Evolutionary conservation across 1,284 basidiomycete species (phyloP).

Genomic region (Takashimella tepidaria): DNA sequence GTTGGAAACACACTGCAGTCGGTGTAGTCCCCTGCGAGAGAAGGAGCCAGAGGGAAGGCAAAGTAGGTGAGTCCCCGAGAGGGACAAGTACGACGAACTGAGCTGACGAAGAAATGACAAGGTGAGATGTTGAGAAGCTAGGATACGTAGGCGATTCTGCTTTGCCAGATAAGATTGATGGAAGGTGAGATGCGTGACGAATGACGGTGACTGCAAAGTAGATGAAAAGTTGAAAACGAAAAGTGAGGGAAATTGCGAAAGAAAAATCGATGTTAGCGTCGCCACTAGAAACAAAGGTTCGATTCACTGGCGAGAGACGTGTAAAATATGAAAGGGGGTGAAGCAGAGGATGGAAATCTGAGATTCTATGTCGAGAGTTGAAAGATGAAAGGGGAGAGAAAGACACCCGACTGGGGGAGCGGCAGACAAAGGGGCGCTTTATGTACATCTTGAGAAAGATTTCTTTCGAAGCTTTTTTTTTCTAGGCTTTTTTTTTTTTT

Average conservation of each 20-base stretch:
- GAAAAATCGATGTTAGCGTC: background rate
- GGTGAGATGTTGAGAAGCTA: constrained; percentile 10
- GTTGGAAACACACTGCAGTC: constrained; percentile 47
- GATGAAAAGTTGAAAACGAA: background rate
- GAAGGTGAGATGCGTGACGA: constrained; percentile 33
- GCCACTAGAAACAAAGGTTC: background rate
- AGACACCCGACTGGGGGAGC: too few species aligned
- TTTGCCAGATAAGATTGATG: constrained; percentile 19
- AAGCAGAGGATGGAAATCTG: too few species aligned
- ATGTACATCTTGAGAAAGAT: too few species aligned
- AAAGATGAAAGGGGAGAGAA: too few species aligned
- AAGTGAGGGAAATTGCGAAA: background rate
- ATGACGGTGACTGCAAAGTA: constrained; percentile 31
- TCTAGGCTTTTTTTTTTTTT: too few species aligned
- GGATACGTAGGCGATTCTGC: constrained; percentile 4
- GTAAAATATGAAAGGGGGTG: background rate
- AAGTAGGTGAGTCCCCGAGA: constrained; percentile 39
- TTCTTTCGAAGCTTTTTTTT: too few species aligned
- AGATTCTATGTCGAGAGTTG: too few species aligned
- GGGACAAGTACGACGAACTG: constrained; percentile 44
- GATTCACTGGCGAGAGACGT: background rate
- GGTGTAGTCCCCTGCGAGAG: constrained; percentile 42
- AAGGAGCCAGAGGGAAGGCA: constrained; percentile 44
- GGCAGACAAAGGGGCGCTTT: too few species aligned
- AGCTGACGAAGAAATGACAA: constrained; percentile 11